phyloP scores from a whole-genome alignment of 2,329 filamentous ascomycete genomes.

The Ascochyta fabae region DNA sequence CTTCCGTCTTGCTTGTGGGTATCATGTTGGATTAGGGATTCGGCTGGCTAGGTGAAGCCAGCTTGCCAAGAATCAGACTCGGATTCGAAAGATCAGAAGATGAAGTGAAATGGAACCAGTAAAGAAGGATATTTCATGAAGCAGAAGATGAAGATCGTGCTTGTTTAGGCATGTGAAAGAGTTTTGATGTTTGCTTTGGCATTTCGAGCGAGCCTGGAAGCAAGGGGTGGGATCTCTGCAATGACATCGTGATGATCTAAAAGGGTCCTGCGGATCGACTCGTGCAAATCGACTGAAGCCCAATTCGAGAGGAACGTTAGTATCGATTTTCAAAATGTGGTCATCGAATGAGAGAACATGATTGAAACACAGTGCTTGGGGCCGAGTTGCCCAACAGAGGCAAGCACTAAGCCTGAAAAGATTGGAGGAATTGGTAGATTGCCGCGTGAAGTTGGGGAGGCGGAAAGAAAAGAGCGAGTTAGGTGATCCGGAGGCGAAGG shows the following conservation, averaged over 20 bases:
- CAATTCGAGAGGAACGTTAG: not conserved
- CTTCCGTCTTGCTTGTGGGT: not conserved
- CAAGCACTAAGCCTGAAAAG: not conserved
- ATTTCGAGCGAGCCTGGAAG: not conserved
- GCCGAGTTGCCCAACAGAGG: not conserved
- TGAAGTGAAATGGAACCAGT: not conserved
- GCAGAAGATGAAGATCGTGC: not conserved
- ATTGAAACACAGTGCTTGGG: not conserved
- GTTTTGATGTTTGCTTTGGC: not conserved
- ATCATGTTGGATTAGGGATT: not conserved
- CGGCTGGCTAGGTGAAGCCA: not conserved
- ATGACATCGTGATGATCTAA: not conserved
- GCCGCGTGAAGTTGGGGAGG: not conserved
- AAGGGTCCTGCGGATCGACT: not conserved
- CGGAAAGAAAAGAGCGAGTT: not conserved
- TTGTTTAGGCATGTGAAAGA: conserved; percentile 8
- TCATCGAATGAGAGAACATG: not conserved
- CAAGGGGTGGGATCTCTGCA: not conserved
- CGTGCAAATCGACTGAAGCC: not conserved
- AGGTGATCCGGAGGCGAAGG: not conserved
- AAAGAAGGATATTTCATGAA: not conserved
- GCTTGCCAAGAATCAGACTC: too few relatives aligned
- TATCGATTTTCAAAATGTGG: not conserved
- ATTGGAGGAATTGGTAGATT: not conserved
- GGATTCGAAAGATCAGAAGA: too few relatives aligned